Evolutionary conservation across 139 green algal species (phyloP), one percentile per base, ranked within the genome.

Genomic region (Pseudopediastrum boryanum): DNA sequence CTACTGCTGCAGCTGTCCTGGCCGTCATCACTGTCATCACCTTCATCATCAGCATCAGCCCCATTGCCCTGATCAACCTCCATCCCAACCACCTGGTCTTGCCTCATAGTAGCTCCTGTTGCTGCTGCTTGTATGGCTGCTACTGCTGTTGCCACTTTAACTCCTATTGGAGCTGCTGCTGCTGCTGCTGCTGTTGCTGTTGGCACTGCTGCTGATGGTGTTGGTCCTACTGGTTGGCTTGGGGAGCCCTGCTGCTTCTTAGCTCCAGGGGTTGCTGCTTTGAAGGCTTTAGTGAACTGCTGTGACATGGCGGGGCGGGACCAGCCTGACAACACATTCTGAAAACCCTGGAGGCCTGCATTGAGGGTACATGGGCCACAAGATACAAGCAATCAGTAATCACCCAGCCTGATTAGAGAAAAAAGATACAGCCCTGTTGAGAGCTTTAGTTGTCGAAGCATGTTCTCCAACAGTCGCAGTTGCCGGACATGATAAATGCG

Each of bases 301-400:
- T 77, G 71, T 7, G 31, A 56, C 10, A 39, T 23, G 13, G 1
- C n/a, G 38, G 6, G 46, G 56, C 39, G 44, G 3, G 29, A 61
- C 71, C 71, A 78, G 41, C 69, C 39, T 0, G 71, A 69, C 54
- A 78, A 44, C 36, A 78, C 71, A 33, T 78, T 70, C 25, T 70
- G 54, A 70, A 78, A 78, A 31, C 71, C 71, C 9, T 16, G 54
- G 16, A 78, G 71, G 21, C 71, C 71, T 56, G 21, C 70, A n/a
- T n/a, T n/a, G n/a, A n/a, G n/a, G n/a, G n/a, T n/a, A n/a, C n/a
- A n/a, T n/a, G n/a, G n/a, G n/a, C n/a, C n/a, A n/a, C n/a, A n/a
- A n/a, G n/a, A n/a, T n/a, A n/a, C n/a, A n/a, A n/a, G n/a, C n/a
- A n/a, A n/a, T n/a, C n/a, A n/a, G n/a, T n/a, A n/a, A n/a, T n/a